Percentiles rank a stretch among this genome's conserved stretches.
phyloP scores from a whole-genome alignment of 371 early-diverging fungal genomes.

The Lichtheimia ramosa region DNA sequence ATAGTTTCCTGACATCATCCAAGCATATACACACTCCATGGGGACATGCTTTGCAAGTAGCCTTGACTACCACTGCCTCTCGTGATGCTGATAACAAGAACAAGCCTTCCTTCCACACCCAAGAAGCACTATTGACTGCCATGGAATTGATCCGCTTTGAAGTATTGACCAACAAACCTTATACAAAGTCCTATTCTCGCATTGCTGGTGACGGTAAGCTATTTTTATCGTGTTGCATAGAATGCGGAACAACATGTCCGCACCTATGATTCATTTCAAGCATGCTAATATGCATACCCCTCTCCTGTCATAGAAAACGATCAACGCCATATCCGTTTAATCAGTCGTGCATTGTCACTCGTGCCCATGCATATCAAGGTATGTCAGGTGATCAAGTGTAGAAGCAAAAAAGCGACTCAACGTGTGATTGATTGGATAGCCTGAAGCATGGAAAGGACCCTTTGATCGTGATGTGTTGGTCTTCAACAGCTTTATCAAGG shows the following conservation, averaged over 20 bases:
- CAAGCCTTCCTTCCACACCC: slow-evolving; percentile 21
- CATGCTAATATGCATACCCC: slow-evolving; percentile 7
- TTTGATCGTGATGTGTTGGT: slow-evolving; percentile 74
- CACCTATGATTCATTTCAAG: not conserved
- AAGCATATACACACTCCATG: slow-evolving; percentile 49
- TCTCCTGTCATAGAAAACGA: slow-evolving; percentile 25
- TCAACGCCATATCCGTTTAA: slow-evolving; percentile 40
- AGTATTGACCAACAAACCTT: slow-evolving; percentile 51
- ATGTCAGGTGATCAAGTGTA: slow-evolving; percentile 3
- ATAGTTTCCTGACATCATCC: slow-evolving; percentile 48
- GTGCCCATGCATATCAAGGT: slow-evolving; percentile 50
- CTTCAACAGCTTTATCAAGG: slow-evolving; percentile 70
- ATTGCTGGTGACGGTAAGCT: slow-evolving; percentile 40
- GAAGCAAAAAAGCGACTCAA: not conserved
- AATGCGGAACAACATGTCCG: not conserved
- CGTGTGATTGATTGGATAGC: not conserved
- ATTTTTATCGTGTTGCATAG: not conserved
- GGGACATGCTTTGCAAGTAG: slow-evolving; percentile 45
- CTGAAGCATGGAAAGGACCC: slow-evolving; percentile 61
- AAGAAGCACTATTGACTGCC: slow-evolving; percentile 61
- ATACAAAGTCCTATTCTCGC: slow-evolving; percentile 50
- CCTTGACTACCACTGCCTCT: slow-evolving; percentile 12
- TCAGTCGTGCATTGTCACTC: slow-evolving; percentile 61
- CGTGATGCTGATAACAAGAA: slow-evolving; percentile 4
- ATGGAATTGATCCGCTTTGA: slow-evolving; percentile 63